Percentiles rank a stretch among this genome's conserved stretches.
Evolutionary conservation across 768 basidiomycete species (phyloP).

Genomic region (Boletus fagicola): DNA sequence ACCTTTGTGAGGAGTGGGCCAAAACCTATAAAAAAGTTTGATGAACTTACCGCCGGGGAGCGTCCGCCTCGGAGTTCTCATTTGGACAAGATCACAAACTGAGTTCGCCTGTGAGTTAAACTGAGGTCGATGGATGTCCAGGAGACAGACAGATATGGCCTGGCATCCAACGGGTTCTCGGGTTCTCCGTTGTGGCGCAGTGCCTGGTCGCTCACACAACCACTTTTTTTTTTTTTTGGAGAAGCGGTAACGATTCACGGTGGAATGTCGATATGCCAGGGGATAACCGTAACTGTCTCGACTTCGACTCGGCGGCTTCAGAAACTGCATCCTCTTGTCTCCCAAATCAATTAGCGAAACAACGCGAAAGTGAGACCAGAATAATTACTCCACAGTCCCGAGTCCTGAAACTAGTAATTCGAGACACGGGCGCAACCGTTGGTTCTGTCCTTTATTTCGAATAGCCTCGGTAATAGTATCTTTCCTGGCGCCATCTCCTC

Average conservation of each 20-base stretch:
- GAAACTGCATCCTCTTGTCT: no score
- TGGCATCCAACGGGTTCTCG: neutral
- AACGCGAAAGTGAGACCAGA: neutral
- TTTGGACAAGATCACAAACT: neutral
- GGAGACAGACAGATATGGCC: neutral
- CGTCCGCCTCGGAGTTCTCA: neutral
- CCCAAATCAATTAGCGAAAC: neutral
- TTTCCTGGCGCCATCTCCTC: neutral
- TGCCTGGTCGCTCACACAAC: neutral
- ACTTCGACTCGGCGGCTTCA: no score
- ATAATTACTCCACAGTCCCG: no score
- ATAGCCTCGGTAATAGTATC: neutral
- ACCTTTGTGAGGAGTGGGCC: neutral
- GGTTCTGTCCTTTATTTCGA: neutral
- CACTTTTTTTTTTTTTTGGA: neutral
- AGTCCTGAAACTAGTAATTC: no score
- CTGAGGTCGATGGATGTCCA: neutral
- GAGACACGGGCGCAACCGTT: neutral
- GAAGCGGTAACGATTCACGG: neutral
- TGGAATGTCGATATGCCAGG: neutral
- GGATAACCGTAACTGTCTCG: no score
- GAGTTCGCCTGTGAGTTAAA: constrained; percentile 5
- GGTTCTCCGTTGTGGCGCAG: neutral
- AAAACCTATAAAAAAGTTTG: neutral
- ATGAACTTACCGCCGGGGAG: neutral